phyloP scores from a whole-genome alignment of 257 asterid genomes.

The Nicotiana undulata region DNA sequence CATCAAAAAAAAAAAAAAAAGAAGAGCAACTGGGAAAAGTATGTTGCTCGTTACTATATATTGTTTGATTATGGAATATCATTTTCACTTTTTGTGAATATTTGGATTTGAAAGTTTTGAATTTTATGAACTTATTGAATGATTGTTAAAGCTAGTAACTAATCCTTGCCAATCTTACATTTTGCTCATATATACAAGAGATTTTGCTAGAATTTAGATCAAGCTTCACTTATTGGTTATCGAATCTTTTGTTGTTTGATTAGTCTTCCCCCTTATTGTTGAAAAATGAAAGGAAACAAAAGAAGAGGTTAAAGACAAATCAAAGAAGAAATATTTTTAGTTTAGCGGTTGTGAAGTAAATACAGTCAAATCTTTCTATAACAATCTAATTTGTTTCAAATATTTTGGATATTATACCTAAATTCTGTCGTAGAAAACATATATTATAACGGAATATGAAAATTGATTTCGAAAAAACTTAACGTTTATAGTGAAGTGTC shows the following conservation, averaged over 20 bases:
- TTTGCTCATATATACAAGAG: background rate
- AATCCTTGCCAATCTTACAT: background rate
- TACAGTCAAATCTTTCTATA: too few species aligned
- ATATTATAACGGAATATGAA: too few species aligned
- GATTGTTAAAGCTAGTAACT: background rate
- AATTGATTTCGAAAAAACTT: too few species aligned
- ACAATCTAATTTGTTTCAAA: too few species aligned
- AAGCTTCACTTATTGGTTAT: background rate
- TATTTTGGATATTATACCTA: too few species aligned
- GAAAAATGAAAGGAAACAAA: background rate
- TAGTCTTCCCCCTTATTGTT: background rate
- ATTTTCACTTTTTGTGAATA: constrained; percentile 3
- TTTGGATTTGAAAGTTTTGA: background rate
- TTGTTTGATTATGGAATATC: background rate
- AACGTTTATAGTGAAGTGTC: too few species aligned
- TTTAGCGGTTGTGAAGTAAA: too few species aligned
- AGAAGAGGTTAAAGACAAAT: too few species aligned
- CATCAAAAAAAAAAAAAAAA: background rate
- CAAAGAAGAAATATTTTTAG: too few species aligned
- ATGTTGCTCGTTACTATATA: background rate
- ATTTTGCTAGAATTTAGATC: background rate
- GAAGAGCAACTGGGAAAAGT: background rate
- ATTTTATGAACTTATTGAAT: background rate
- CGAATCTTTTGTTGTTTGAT: background rate
- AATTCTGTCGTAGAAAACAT: too few species aligned